Conservation (phyloP, 148 eudicot species). For the Hydrangea macrophylla region DNA sequence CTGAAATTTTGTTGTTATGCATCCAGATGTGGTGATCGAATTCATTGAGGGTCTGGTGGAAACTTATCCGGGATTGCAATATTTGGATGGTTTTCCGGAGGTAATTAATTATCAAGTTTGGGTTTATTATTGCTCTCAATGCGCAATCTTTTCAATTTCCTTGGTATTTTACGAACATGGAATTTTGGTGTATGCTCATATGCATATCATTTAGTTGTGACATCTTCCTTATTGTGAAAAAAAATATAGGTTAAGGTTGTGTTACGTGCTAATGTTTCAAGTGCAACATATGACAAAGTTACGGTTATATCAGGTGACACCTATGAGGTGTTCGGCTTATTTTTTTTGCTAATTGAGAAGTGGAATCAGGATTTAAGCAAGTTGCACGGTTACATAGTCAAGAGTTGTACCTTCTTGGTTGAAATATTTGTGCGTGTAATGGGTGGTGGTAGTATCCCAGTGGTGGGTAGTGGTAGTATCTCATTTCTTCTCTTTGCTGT, state of each 20-base stretch:
- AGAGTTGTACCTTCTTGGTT: background rate
- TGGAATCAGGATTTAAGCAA: background rate
- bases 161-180: too few species aligned
- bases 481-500: background rate
- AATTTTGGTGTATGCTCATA: background rate
- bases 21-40: slow-evolving; percentile 88
- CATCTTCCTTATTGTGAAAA: slow-evolving; percentile 6
- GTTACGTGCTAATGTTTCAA: slow-evolving; percentile 83
- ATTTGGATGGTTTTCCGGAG: slow-evolving; percentile 97
- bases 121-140: too few species aligned
- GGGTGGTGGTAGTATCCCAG: too few species aligned
- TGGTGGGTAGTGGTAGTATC: too few species aligned
- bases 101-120: slow-evolving; percentile 24
- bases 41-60: slow-evolving; percentile 94
- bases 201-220: slow-evolving; percentile 4
- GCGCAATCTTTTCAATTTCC: too few species aligned
- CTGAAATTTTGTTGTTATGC: slow-evolving; percentile 8
- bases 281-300: slow-evolving; percentile 70
- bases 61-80: slow-evolving; percentile 92
- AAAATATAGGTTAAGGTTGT: slow-evolving; percentile 94
- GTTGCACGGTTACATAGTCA: background rate
- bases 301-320: slow-evolving; percentile 89
- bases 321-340: background rate
- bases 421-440: background rate
- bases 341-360: background rate